Percentiles rank a stretch among this genome's conserved stretches.
These are phyloP conservation scores for Komagataea norvegica DNA, from an alignment of 1,139 yeast genomes.

Conservation along the genomic window DNA sequence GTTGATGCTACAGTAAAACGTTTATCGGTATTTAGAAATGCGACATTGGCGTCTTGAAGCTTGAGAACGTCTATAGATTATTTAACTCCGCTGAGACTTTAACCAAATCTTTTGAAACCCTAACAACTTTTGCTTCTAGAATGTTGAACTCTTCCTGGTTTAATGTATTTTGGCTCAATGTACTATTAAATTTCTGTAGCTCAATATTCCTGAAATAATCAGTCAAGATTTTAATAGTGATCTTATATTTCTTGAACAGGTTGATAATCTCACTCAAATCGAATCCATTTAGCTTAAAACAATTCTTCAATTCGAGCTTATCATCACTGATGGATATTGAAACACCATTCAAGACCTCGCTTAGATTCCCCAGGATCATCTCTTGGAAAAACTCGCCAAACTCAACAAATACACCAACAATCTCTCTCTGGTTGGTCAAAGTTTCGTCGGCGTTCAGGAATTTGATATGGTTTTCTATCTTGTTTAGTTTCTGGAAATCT, in stretches of 20 bases:
- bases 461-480: conserved; percentile 17
- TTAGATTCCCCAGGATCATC: conserved; percentile 20
- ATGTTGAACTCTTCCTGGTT: conserved; percentile 4
- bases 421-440: conserved; percentile 19
- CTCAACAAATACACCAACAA: conserved; percentile 19
- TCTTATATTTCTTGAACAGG: conserved; percentile 3
- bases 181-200: neutral
- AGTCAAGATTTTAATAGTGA: conserved; percentile 1
- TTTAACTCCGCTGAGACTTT: neutral
- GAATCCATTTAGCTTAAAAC: neutral
- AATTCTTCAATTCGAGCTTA: neutral
- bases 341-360: conserved; percentile 15
- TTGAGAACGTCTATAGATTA: neutral
- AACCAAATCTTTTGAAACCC: neutral
- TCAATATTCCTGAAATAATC: conserved; percentile 3
- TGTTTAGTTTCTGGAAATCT: conserved; percentile 15
- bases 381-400: conserved; percentile 19
- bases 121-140: conserved; percentile 9
- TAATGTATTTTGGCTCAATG: neutral
- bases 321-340: neutral
- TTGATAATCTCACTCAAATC: neutral
- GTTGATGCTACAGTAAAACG: no score
- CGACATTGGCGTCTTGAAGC: no score
- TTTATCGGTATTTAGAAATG: no score
- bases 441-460: conserved; percentile 25